These are phyloP conservation scores for Mycena sanguinolenta DNA, from an alignment of 768 basidiomycete genomes.

Conservation along the genomic window DNA sequence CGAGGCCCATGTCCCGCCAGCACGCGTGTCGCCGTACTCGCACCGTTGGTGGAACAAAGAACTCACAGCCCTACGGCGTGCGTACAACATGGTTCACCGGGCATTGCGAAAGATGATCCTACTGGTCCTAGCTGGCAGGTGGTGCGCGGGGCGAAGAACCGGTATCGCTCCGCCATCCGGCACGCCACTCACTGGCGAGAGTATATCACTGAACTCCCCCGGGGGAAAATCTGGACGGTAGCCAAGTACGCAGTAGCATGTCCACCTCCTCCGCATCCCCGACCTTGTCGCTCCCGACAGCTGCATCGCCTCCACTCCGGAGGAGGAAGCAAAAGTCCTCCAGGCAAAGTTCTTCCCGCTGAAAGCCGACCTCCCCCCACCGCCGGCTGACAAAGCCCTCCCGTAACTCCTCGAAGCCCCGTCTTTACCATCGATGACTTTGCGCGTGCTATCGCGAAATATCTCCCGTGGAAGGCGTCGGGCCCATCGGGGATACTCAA, in stretches of 20 bases:
- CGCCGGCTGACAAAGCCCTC: not conserved
- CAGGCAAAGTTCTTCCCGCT: not conserved
- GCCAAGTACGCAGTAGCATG: not conserved
- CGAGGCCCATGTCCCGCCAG: too few relatives aligned
- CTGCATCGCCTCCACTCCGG: not conserved
- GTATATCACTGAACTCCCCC: not conserved
- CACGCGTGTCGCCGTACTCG: not conserved
- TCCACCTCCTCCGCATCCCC: not conserved
- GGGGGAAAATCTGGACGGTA: not conserved
- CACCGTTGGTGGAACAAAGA: constrained; percentile 2
- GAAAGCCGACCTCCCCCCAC: not conserved
- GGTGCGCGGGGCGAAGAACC: not conserved
- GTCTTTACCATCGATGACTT: not conserved
- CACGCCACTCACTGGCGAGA: not conserved
- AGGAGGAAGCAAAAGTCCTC: not conserved
- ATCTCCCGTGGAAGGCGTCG: not conserved
- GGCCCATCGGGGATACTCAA: not conserved
- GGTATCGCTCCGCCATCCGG: not conserved
- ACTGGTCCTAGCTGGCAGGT: not conserved
- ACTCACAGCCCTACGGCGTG: not conserved
- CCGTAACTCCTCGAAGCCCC: not conserved
- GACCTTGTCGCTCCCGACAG: not conserved
- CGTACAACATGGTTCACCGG: constrained; percentile 1
- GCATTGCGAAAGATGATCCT: not conserved
- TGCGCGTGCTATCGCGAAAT: not conserved